Conservation (phyloP, 163 green algal species). For the Volvox carteri region DNA sequence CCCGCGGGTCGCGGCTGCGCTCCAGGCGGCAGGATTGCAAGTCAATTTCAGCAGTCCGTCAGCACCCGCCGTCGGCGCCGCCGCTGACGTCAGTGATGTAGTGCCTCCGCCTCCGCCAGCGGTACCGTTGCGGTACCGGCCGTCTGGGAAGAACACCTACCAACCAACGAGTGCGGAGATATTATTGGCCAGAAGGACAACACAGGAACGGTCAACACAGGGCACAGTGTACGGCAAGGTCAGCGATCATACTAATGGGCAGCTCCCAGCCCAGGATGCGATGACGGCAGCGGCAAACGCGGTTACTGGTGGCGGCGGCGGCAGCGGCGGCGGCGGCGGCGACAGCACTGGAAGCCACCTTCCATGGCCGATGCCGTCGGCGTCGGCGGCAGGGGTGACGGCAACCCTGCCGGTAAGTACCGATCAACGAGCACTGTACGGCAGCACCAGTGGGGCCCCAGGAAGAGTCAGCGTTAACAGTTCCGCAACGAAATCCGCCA, state of each 20-base stretch:
- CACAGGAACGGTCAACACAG: neutral
- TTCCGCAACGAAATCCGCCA: too few relatives aligned
- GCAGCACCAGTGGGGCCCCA: too few relatives aligned
- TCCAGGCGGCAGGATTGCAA: neutral
- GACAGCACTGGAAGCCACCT: neutral
- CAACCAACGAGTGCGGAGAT: neutral
- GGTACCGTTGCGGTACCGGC: slow-evolving; percentile 6
- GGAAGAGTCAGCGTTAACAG: too few relatives aligned
- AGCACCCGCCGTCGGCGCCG: neutral
- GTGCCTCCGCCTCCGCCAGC: neutral
- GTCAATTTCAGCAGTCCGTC: neutral
- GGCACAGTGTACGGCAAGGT: too few relatives aligned
- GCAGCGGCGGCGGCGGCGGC: neutral
- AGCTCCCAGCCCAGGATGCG: too few relatives aligned
- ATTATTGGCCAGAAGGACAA: neutral
- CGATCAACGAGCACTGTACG: neutral
- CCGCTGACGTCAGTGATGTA: neutral
- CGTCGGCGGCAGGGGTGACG: neutral
- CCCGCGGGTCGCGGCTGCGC: neutral
- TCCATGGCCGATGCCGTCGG: neutral
- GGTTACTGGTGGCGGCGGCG: neutral
- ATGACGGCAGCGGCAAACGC: neutral
- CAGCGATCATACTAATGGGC: too few relatives aligned
- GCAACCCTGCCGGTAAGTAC: neutral
- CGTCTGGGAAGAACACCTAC: slow-evolving; percentile 37